A percentile compares a stretch with the other conserved stretches of the same genome.
phyloP scores from a whole-genome alignment of 805 yeast genomes.

The Sugiyamaella smithiae region DNA sequence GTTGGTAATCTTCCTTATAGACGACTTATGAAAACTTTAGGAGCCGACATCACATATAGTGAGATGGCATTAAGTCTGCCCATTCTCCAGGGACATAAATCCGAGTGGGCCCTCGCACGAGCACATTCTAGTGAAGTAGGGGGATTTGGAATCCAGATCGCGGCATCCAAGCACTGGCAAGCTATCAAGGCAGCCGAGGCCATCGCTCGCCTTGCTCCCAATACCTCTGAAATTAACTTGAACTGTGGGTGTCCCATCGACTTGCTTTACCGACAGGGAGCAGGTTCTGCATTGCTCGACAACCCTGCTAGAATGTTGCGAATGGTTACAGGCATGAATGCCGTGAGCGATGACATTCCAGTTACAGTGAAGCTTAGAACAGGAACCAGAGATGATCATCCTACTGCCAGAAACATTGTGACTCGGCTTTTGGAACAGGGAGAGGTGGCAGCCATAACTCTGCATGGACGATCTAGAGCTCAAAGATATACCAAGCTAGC shows the following conservation, averaged over 20 bases:
- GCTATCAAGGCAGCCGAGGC: conserved; percentile 91
- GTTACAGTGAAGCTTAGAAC: conserved; percentile 89
- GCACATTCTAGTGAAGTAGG: conserved; percentile 80
- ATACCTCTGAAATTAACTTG: conserved; percentile 79
- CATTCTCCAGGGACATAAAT: conserved; percentile 79
- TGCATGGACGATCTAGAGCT: conserved; percentile 95
- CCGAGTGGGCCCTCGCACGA: conserved; percentile 97
- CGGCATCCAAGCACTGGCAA: conserved; percentile 89
- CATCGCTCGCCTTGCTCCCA: conserved; percentile 52
- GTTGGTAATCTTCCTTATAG: conserved; percentile 97
- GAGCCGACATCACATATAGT: conserved; percentile 89
- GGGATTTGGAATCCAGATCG: conserved; percentile 91
- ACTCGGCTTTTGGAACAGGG: conserved; percentile 70
- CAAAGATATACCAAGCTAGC: conserved; percentile 91
- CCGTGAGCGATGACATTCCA: conserved; percentile 85
- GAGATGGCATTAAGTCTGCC: conserved; percentile 95
- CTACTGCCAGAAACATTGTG: conserved; percentile 80
- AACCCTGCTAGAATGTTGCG: conserved; percentile 79
- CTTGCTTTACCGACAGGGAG: conserved; percentile 87
- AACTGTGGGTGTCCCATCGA: conserved; percentile 99
- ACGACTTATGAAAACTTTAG: conserved; percentile 82
- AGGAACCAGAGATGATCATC: conserved; percentile 81
- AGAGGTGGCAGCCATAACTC: conserved; percentile 83
- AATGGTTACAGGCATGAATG: conserved; percentile 83
- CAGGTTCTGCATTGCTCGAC: conserved; percentile 91